A percentile compares a stretch with the other conserved stretches of the same genome.
Conservation (phyloP, 2,329 filamentous ascomycete species). For the Paecilomyces variotii region DNA sequence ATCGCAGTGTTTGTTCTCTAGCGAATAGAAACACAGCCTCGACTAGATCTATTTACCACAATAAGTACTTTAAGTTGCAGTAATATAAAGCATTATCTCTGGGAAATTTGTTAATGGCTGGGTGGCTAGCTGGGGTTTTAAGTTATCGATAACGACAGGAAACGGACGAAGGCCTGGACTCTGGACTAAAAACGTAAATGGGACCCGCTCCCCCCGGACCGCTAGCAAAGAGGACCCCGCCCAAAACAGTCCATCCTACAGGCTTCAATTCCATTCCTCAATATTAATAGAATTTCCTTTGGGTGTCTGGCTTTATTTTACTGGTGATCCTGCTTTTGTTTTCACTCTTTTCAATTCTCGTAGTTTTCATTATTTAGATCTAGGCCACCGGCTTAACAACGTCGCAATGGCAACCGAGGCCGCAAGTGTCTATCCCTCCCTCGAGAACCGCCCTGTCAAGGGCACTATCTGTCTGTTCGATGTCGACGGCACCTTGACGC, state of each 20-base stretch:
- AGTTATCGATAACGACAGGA: not conserved
- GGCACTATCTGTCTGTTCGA: slow-evolving; percentile 95
- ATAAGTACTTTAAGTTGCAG: too few relatives aligned
- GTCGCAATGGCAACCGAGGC: slow-evolving; percentile 23
- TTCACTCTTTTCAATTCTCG: not conserved
- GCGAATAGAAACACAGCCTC: too few relatives aligned
- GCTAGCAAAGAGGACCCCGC: not conserved
- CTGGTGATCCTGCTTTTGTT: slow-evolving; percentile 3
- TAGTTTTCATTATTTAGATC: not conserved
- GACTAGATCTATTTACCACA: too few relatives aligned
- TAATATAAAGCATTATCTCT: not conserved
- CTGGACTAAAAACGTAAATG: not conserved
- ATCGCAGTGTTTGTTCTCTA: too few relatives aligned
- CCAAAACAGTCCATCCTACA: not conserved
- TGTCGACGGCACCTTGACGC: slow-evolving; percentile 87
- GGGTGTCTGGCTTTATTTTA: not conserved
- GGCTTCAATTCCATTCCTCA: not conserved
- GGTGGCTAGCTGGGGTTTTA: not conserved
- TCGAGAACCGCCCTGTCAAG: slow-evolving; percentile 77
- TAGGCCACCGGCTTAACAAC: not conserved
- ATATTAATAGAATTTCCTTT: not conserved
- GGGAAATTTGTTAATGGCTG: not conserved
- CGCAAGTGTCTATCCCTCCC: slow-evolving; percentile 53
- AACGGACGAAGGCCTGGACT: too few relatives aligned
- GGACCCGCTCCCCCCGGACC: not conserved